Percentiles rank a stretch among this genome's conserved stretches.
Conservation (phyloP, 2,329 filamentous ascomycete genomes). For the Aureobasidium namibiae region DNA sequence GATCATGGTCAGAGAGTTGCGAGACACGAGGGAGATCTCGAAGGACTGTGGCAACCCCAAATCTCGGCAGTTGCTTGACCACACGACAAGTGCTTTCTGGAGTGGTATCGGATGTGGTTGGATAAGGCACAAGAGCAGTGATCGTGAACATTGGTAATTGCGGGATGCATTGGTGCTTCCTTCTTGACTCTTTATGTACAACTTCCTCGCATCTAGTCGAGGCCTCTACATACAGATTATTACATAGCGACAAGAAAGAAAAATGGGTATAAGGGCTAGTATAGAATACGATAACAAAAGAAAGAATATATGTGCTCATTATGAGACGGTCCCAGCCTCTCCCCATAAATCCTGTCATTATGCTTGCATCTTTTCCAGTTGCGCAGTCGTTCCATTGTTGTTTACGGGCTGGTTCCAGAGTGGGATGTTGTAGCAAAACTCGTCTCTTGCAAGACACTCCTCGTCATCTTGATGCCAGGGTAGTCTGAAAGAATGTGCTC, state of each 20-base stretch:
- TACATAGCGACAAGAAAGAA: background rate
- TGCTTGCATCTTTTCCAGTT: background rate
- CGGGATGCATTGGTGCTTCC: background rate
- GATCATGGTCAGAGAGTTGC: background rate
- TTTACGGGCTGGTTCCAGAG: background rate
- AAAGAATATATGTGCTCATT: background rate
- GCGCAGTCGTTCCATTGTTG: no score
- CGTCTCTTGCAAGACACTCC: constrained; percentile 9
- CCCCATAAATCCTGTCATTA: background rate
- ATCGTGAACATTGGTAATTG: background rate
- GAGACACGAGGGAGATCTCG: background rate
- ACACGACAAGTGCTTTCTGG: background rate
- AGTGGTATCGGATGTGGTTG: no score
- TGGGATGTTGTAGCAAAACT: background rate
- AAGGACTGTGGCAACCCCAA: background rate
- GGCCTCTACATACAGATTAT: background rate
- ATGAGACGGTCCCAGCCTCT: background rate
- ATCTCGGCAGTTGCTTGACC: background rate
- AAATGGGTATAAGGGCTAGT: background rate
- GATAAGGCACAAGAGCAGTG: background rate
- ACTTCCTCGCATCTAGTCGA: background rate
- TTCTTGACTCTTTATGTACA: background rate
- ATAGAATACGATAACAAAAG: background rate
- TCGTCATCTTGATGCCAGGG: constrained; percentile 10
- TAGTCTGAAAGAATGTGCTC: constrained; percentile 10